Base-by-base conservation (phyloP, 2,329 filamentous ascomycete genomes). In the Corynespora cassiicola region DNA sequence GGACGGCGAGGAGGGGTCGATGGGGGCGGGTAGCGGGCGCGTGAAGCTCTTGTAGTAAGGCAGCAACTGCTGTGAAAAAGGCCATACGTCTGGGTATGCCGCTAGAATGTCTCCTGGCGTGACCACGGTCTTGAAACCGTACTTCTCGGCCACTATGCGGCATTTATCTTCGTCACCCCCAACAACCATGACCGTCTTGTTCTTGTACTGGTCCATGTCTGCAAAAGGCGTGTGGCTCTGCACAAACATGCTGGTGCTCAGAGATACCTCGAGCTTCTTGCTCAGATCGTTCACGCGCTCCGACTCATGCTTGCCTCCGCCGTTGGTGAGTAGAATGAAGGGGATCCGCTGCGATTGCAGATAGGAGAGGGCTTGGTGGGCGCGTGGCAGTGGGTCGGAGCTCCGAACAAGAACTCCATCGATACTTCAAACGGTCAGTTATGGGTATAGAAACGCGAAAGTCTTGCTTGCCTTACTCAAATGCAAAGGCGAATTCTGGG, bases 311-410 rank as follows among this genome's bases (percentile, higher is more conserved):
- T 87, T 90, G 41, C 94, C 94, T 26, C 94, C 94, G 54, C 94
- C 94, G 70, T 99, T 99, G 42, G 94, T 99, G 47, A 99, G 78
- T 21, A 99, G 82, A 58, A 99, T 92, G 72, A 95, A 97, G 9
- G 91, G 91, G 29, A 96, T 89, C 30, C 81, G 77, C 59, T 90
- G 79, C 30, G 78, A 71, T 54, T 90, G 83, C 14, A 97, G 83
- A 58, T 84, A 86, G 19, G 76, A 73, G 14, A 99, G 79, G 10
- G 90, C 80, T 58, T 88, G 78, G 1, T 82, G 75, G 2, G 94
- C 92, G 20, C 88, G 86, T 2, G 89, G 86, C 30, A 97, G 84
- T 3, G 88, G 84, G 47, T 85, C 81, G 4, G 87, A 82, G 44
- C 87, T 87, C 60, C 91, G 89, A 20, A 97, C 79, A 14, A 99